Conservation (phyloP, 352 stramenopile species). For the Aphanomyces stellatus region DNA sequence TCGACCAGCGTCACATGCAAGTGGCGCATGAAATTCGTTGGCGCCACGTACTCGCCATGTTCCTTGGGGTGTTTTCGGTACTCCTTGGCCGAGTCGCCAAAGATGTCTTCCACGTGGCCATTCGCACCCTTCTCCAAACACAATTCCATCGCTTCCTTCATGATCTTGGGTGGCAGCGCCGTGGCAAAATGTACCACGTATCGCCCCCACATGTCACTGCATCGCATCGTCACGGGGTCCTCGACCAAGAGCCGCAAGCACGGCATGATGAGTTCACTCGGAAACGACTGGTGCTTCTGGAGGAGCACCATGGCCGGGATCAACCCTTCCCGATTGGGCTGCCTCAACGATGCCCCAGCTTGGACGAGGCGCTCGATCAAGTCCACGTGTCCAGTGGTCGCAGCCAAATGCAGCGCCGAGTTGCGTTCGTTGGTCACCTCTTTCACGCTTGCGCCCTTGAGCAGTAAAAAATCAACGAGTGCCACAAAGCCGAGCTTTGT, state of each 20-base stretch:
- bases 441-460: conserved; percentile 59
- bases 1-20: conserved; percentile 20
- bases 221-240: not conserved
- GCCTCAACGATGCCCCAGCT: conserved; percentile 44
- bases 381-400: conserved; percentile 29
- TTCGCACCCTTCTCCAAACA: conserved; percentile 20
- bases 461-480: conserved; percentile 60
- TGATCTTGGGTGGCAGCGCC: not conserved
- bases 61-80: conserved; percentile 31
- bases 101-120: conserved; percentile 41
- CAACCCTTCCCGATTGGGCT: conserved; percentile 62
- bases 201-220: conserved; percentile 48
- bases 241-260: not conserved
- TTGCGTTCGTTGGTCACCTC: conserved; percentile 45
- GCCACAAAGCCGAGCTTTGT: conserved; percentile 32
- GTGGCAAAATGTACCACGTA: conserved; percentile 44
- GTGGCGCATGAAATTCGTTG: conserved; percentile 29
- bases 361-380: conserved; percentile 51
- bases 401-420: conserved; percentile 66
- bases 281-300: not conserved
- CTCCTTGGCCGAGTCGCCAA: conserved; percentile 46
- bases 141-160: conserved; percentile 28
- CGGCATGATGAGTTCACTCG: not conserved
- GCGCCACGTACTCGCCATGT: conserved; percentile 25
- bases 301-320: conserved; percentile 49